A percentile compares a stretch with the other conserved stretches of the same genome.
Conservation (phyloP, 805 yeast species). For the Myxozyma neotropica region DNA sequence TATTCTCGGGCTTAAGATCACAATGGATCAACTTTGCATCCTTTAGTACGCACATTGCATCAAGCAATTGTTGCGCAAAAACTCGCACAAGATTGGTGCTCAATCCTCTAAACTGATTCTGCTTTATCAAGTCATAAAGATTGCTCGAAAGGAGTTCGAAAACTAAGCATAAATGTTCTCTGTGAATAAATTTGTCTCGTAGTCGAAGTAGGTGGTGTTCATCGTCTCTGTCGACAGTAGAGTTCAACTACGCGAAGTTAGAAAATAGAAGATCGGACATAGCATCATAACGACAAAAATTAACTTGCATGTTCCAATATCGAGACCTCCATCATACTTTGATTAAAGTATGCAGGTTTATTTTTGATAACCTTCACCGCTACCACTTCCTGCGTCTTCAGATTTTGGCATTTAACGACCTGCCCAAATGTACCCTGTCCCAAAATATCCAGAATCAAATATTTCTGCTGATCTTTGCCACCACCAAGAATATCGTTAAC, state of each 20-base stretch:
- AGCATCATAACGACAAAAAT: not conserved
- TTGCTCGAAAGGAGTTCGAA: slow-evolving; percentile 88
- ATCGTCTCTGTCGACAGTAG: slow-evolving; percentile 67
- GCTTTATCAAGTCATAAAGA: slow-evolving; percentile 85
- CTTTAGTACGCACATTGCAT: slow-evolving; percentile 77
- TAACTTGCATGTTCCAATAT: slow-evolving; percentile 62
- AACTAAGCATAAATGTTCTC: slow-evolving; percentile 88
- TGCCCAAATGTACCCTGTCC: slow-evolving; percentile 99
- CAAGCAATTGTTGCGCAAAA: slow-evolving; percentile 78
- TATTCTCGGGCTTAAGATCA: slow-evolving; percentile 95
- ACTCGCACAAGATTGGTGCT: slow-evolving; percentile 75
- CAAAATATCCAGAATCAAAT: slow-evolving; percentile 78
- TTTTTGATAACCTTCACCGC: slow-evolving; percentile 96
- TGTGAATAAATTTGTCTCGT: slow-evolving; percentile 87
- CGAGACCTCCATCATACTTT: slow-evolving; percentile 86
- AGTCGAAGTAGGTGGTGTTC: slow-evolving; percentile 75
- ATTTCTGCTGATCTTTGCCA: slow-evolving; percentile 66
- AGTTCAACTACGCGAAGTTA: slow-evolving; percentile 51
- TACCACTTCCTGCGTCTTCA: slow-evolving; percentile 77
- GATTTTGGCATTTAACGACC: slow-evolving; percentile 88
- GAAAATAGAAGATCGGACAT: not conserved
- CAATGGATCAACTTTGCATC: slow-evolving; percentile 88
- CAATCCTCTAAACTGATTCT: slow-evolving; percentile 90
- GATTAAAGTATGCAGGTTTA: slow-evolving; percentile 86
- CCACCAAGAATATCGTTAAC: slow-evolving; percentile 92